Conservation (phyloP, 768 basidiomycete species). For the Leucocoprinus birnbaumii region DNA sequence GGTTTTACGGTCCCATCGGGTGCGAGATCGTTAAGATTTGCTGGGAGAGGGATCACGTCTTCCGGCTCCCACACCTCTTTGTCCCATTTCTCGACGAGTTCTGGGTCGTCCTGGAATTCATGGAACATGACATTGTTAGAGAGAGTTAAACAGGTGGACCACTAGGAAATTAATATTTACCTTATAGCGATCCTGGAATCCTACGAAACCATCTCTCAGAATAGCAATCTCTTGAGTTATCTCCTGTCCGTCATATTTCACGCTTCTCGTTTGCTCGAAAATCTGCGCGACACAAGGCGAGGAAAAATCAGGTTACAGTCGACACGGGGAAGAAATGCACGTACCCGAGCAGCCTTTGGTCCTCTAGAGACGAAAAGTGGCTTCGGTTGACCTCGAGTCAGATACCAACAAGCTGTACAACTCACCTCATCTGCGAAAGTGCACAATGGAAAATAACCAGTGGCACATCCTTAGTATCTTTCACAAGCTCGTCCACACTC, state of each 20-base stretch:
- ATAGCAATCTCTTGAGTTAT: slow-evolving; percentile 56
- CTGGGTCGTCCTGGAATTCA: slow-evolving; percentile 51
- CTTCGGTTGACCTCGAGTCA: slow-evolving; percentile 7
- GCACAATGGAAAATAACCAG: slow-evolving; percentile 77
- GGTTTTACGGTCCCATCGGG: not conserved
- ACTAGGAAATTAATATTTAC: slow-evolving; percentile 26
- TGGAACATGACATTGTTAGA: not conserved
- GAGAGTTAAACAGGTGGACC: no score
- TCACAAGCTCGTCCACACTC: slow-evolving; percentile 56
- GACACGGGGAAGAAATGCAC: slow-evolving; percentile 13
- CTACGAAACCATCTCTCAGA: slow-evolving; percentile 68
- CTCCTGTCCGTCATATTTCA: slow-evolving; percentile 40
- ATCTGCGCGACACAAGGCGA: slow-evolving; percentile 37
- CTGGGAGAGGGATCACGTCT: not conserved
- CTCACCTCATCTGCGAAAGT: slow-evolving; percentile 74
- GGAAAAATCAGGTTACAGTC: not conserved
- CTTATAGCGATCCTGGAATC: slow-evolving; percentile 70
- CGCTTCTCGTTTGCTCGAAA: slow-evolving; percentile 61
- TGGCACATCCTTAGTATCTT: slow-evolving; percentile 57
- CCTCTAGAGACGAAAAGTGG: slow-evolving; percentile 42
- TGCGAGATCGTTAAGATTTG: slow-evolving; percentile 19
- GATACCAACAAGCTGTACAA: slow-evolving; percentile 15
- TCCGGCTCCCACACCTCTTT: slow-evolving; percentile 57
- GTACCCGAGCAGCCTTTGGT: slow-evolving; percentile 73
- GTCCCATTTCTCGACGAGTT: slow-evolving; percentile 77